A percentile compares a stretch with the other conserved stretches of the same genome.
These are phyloP conservation scores for Phialophora tarda DNA, from an alignment of 2,329 filamentous ascomycete species.

Conservation along the genomic window DNA sequence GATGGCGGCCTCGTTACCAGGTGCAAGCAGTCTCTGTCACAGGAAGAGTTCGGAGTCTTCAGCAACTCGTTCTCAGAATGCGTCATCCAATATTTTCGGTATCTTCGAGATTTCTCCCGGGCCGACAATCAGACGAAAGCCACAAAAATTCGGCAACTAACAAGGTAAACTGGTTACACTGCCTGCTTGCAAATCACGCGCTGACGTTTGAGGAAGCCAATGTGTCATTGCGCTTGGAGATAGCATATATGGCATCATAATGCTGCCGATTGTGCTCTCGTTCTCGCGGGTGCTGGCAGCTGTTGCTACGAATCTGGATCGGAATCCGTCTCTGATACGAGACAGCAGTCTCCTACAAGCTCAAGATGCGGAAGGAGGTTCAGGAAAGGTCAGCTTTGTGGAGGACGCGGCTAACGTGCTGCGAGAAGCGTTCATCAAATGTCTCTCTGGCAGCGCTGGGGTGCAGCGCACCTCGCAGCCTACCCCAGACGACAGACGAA, in stretches of 20 bases:
- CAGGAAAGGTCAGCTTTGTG: constrained; percentile 76
- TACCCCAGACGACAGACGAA: constrained; percentile 79
- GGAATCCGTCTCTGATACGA: constrained; percentile 74
- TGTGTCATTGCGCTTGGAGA: constrained; percentile 83
- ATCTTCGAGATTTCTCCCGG: constrained; percentile 37
- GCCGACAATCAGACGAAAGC: constrained; percentile 37
- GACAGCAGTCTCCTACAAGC: constrained; percentile 49
- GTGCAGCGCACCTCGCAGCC: constrained; percentile 45
- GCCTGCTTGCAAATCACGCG: neutral
- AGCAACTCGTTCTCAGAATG: constrained; percentile 37
- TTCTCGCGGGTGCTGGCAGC: constrained; percentile 80
- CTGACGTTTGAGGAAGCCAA: constrained; percentile 59
- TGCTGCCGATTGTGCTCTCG: constrained; percentile 82
- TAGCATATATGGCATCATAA: constrained; percentile 76
- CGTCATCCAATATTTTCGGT: constrained; percentile 40
- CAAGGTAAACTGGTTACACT: constrained; percentile 30
- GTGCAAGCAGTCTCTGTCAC: constrained; percentile 34
- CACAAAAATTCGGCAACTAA: constrained; percentile 36
- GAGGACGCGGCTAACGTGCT: constrained; percentile 88
- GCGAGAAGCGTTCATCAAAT: constrained; percentile 88
- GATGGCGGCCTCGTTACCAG: constrained; percentile 32
- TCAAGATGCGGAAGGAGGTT: constrained; percentile 58
- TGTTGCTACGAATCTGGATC: constrained; percentile 82
- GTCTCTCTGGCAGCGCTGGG: constrained; percentile 69
- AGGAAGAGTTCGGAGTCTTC: constrained; percentile 37